Base-by-base conservation (phyloP, 75 land plant species). In the Pinus taeda region DNA sequence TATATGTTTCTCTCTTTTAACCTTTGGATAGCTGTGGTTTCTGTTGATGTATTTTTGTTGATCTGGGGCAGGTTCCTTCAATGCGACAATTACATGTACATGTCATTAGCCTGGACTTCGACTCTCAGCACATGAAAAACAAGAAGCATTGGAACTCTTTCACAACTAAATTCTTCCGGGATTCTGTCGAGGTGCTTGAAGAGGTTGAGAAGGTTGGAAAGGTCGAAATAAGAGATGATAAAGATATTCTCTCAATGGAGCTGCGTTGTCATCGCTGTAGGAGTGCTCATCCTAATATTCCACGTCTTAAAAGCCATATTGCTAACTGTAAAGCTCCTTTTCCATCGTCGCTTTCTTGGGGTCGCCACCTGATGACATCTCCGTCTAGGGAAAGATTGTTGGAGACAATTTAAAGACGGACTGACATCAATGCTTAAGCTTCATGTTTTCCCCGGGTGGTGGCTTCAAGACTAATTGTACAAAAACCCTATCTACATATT, bases 141-240 rank as follows among this genome's bases (percentile, higher is more conserved):
- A 96, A 96, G 83, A 96, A 93, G 80, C 98, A 96, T 71, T 96
- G 98, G 98, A 96, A 96, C 78, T 92, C 98, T 12, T 96, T 96
- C 79, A 96, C 86, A 57, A 85, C 93, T 29, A 76, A 60, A 9
- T 96, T 96, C 75, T 96, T 96, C 73, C 83, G 85, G 33, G 98
- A 96, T 78, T 93, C 98, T 18, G 81, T 81, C n/a, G 91, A 88
- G 75, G 93, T 93, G 17, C 82, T 96, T 24, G 82, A 87, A 45
- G 95, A 96, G 62, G 72, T 96, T 6, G 86, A 77, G 26, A 72
- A 81, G 15, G 55, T 71, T 67, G 98, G 98, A 17, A 80, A 74
- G 57, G 87, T 85, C 0, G 75, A 59, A 18, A 15, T 86, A 26
- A 79, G 21, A 56, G 71, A 81, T 4, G 95, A 96, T 24, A 90